Percentiles rank a stretch among this genome's conserved stretches.
Evolutionary conservation across 192 early-diverging fungal species (phyloP).

Genomic region (Coemansia sp.): DNA sequence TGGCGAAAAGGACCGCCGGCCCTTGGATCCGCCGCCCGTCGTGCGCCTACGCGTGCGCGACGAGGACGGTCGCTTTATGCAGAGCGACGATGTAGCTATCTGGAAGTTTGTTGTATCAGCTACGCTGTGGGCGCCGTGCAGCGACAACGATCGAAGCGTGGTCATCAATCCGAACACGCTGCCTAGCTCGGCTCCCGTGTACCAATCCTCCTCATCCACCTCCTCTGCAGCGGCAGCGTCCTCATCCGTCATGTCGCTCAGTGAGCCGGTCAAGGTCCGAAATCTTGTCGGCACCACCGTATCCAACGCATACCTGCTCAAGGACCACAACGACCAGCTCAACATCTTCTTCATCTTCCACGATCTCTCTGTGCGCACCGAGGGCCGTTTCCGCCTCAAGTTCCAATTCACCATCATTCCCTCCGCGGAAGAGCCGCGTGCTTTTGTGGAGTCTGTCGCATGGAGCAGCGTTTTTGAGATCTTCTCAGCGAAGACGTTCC

Average conservation of each 20-base stretch:
- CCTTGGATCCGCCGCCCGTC: slow-evolving; percentile 69
- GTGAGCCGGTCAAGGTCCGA: slow-evolving; percentile 55
- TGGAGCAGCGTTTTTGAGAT: slow-evolving; percentile 62
- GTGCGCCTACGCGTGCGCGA: slow-evolving; percentile 59
- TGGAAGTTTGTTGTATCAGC: slow-evolving; percentile 51
- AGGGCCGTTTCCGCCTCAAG: slow-evolving; percentile 68
- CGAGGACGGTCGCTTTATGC: slow-evolving; percentile 51
- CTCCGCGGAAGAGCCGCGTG: slow-evolving; percentile 55
- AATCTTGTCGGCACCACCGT: slow-evolving; percentile 72
- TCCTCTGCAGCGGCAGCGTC: slow-evolving; percentile 1
- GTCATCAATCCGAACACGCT: slow-evolving; percentile 51
- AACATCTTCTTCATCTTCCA: slow-evolving; percentile 81
- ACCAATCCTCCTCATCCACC: slow-evolving; percentile 20
- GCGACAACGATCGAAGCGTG: slow-evolving; percentile 44
- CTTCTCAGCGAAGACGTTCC: slow-evolving; percentile 75
- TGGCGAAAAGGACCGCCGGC: slow-evolving; percentile 73
- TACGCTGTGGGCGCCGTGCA: slow-evolving; percentile 45
- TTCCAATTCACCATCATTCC: slow-evolving; percentile 67
- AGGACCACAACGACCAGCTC: slow-evolving; percentile 61
- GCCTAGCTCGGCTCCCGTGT: slow-evolving; percentile 40
- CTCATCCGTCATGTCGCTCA: slow-evolving; percentile 48
- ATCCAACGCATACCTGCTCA: slow-evolving; percentile 66
- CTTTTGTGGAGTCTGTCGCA: slow-evolving; percentile 43
- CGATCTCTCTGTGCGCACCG: slow-evolving; percentile 73
- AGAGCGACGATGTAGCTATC: slow-evolving; percentile 57